Evolutionary conservation across 2,329 filamentous ascomycete genomes (phyloP).

Genomic region (Cordyceps militaris): DNA sequence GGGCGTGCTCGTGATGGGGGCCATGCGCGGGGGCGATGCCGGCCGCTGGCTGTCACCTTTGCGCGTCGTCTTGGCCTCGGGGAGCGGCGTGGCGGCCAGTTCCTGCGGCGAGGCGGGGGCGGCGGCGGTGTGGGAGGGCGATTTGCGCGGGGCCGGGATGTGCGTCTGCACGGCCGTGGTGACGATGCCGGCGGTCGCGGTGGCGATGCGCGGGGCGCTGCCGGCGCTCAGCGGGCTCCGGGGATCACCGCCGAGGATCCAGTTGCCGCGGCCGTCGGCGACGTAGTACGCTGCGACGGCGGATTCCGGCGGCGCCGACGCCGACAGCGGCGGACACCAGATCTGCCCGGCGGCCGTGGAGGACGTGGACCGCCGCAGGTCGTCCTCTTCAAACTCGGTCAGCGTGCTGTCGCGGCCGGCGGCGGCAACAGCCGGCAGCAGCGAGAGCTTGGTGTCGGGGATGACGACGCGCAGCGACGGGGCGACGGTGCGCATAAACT

Average conservation of each 20-base stretch:
- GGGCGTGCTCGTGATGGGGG: background rate
- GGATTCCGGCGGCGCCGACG: constrained; percentile 18
- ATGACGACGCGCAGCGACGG: constrained; percentile 1
- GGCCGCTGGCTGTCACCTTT: background rate
- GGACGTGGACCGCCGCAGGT: constrained; percentile 26
- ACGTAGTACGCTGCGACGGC: constrained; percentile 31
- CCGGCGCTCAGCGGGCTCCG: constrained; percentile 16
- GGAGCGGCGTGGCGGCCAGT: background rate
- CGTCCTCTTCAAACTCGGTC: constrained; percentile 47
- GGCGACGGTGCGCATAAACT: constrained; percentile 9
- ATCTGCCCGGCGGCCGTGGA: constrained; percentile 34
- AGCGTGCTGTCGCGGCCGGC: constrained; percentile 35
- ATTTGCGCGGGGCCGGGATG: background rate
- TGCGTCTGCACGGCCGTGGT: constrained; percentile 4
- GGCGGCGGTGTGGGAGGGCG: background rate
- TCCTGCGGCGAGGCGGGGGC: background rate
- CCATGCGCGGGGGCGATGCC: background rate
- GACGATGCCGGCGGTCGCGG: background rate
- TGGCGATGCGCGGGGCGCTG: constrained; percentile 8
- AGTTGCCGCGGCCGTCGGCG: constrained; percentile 46
- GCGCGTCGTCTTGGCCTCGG: background rate
- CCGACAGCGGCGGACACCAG: constrained; percentile 43
- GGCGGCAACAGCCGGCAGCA: constrained; percentile 1
- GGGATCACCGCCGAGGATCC: constrained; percentile 38
- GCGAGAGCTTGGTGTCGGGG: constrained; percentile 12